phyloP scores from a whole-genome alignment of 164 flowering plant genomes.

The Macadamia integrifolia region DNA sequence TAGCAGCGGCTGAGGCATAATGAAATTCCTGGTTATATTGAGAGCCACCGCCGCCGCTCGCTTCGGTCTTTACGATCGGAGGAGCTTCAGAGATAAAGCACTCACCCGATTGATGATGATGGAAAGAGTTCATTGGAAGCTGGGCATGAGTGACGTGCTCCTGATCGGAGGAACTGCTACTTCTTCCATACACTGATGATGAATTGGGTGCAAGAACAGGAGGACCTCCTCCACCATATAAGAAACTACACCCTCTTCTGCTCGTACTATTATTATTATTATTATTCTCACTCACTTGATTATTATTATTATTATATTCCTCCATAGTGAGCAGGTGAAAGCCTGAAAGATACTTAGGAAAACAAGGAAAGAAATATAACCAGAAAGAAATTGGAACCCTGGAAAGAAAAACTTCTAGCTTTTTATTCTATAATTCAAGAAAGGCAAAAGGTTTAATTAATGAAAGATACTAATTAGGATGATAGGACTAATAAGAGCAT shows the following conservation, averaged over 20 bases:
- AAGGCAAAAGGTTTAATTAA: no score
- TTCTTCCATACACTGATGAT: slow-evolving; percentile 33
- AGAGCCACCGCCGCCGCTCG: slow-evolving; percentile 24
- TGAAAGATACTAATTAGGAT: no score
- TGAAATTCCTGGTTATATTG: slow-evolving; percentile 22
- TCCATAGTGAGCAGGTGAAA: slow-evolving; percentile 26
- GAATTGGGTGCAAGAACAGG: slow-evolving; percentile 29
- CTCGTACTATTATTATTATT: slow-evolving; percentile 7
- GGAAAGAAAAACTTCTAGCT: not conserved
- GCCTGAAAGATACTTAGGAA: not conserved
- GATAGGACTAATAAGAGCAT: no score
- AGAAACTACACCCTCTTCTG: slow-evolving; percentile 38
- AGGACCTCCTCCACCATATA: slow-evolving; percentile 21
- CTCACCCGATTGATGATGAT: slow-evolving; percentile 37
- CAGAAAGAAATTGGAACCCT: not conserved
- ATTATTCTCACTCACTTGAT: slow-evolving; percentile 32
- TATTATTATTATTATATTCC: slow-evolving; percentile 33
- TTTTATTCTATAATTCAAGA: not conserved
- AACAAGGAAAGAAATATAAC: not conserved
- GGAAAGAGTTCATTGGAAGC: slow-evolving; percentile 24
- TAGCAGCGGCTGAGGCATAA: slow-evolving; percentile 17
- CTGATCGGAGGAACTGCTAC: slow-evolving; percentile 19
- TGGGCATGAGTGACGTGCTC: slow-evolving; percentile 5
- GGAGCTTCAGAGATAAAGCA: slow-evolving; percentile 27
- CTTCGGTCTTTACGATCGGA: slow-evolving; percentile 47